Evolutionary conservation across 805 yeast genomes (phyloP), one percentile per base, ranked within the genome.

Genomic region (Candida adriatica): DNA sequence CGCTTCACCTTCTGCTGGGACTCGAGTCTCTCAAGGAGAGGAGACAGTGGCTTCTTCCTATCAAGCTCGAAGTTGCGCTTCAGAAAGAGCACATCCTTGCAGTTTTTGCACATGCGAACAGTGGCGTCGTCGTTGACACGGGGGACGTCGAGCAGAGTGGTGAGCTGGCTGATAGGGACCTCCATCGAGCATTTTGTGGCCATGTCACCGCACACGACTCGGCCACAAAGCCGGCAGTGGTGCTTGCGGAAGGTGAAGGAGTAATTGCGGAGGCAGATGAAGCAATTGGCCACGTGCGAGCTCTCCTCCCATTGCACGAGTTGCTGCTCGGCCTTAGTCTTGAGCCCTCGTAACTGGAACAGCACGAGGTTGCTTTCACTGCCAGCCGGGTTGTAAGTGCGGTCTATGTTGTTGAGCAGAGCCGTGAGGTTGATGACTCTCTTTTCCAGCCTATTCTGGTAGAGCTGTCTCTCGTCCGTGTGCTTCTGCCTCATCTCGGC

Each of bases 201-300:
- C 31, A 54, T 45, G 42, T 77, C 79, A 16, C 80, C 94, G 58
- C 96, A 90, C 0, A 86, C 84, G 2, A 82, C 73, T 17, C 56
- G 49, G 0, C 97, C 97, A 61, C 98, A 90, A 16, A 87, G 55
- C 22, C 97, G 62, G 55, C 98, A 92, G 53, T 90, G 98, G 52
- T 92, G 97, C 42, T 80, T 84, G 30, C 96, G 61, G 16, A 70
- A 44, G 0, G 74, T 51, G 26, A 81, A 57, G 8, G 68, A 62
- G 53, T 86, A 92, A 18, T 49, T 46, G 9, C 64, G 61, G 10
- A 61, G 53, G 47, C 98, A 90, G 6, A 82, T 59, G 6, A 68
- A 62, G 51, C 98, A 90, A 33, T 62, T 58, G 0, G 59, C 45
- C 0, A 68, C 66, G 4, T 47, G 45, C 3, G 53, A 35, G 37